Evolutionary conservation across 176 grass and related monocot species (phyloP).

Genomic region (Panicum miliaceum): DNA sequence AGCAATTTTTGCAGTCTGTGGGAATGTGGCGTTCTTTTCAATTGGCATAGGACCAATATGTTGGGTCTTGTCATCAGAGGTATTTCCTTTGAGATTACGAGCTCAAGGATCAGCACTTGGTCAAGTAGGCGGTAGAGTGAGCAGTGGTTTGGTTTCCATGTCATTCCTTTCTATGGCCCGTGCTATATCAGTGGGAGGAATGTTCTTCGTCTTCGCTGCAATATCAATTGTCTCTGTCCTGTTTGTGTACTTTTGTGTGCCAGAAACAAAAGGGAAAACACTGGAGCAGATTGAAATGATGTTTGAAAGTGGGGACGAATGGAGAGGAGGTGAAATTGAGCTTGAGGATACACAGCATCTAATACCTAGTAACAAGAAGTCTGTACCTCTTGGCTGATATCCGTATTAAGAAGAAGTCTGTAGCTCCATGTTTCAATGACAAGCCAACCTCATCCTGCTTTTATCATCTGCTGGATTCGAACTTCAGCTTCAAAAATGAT

Average conservation of each 20-base stretch:
- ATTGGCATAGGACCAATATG: constrained; percentile 91
- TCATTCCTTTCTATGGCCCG: constrained; percentile 85
- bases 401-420: constrained; percentile 26
- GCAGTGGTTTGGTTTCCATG: constrained; percentile 89
- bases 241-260: constrained; percentile 82
- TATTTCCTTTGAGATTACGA: constrained; percentile 81
- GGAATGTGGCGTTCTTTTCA: constrained; percentile 88
- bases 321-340: constrained; percentile 66
- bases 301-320: constrained; percentile 69
- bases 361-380: constrained; percentile 54
- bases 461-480: neutral
- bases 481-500: constrained; percentile 14
- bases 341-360: constrained; percentile 71
- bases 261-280: constrained; percentile 91
- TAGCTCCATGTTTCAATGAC: constrained; percentile 20
- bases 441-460: constrained; percentile 18
- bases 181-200: constrained; percentile 72
- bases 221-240: constrained; percentile 63
- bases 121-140: constrained; percentile 79
- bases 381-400: constrained; percentile 44
- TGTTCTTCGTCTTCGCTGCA: constrained; percentile 71
- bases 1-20: constrained; percentile 85
- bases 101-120: constrained; percentile 93
- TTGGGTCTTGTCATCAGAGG: constrained; percentile 93
- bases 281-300: constrained; percentile 93